A percentile compares a stretch with the other conserved stretches of the same genome.
Evolutionary conservation across 2,329 filamentous ascomycete species (phyloP).

Genomic region (Trichophyton rubrum): DNA sequence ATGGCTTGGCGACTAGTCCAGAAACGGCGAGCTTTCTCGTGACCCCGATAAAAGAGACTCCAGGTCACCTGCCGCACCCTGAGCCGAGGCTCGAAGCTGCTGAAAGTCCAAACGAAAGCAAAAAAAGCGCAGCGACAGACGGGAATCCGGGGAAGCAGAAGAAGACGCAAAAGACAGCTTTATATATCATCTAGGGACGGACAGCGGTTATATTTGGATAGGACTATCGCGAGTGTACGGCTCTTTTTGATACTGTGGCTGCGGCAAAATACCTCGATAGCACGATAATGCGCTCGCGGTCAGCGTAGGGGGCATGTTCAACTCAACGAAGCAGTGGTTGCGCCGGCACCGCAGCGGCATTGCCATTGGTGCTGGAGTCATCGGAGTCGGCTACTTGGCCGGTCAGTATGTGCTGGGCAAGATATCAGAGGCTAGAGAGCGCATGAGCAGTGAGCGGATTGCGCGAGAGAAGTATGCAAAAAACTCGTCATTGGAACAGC

Average conservation of each 20-base stretch:
- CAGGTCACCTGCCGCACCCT: neutral
- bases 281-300: neutral
- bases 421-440: slow-evolving; percentile 84
- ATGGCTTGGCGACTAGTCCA: neutral
- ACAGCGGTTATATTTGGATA: neutral
- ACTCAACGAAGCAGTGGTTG: slow-evolving; percentile 77
- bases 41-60: neutral
- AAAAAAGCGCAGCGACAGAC: neutral
- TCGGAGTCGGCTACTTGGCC: slow-evolving; percentile 82
- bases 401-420: slow-evolving; percentile 87
- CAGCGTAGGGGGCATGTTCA: slow-evolving; percentile 41
- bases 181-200: too few relatives aligned
- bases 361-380: slow-evolving; percentile 72
- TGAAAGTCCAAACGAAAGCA: neutral
- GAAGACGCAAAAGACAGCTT: too few relatives aligned
- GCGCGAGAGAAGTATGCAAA: slow-evolving; percentile 82
- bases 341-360: slow-evolving; percentile 82
- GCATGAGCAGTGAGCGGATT: slow-evolving; percentile 91
- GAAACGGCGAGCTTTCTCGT: neutral
- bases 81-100: neutral
- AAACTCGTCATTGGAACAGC: too few relatives aligned
- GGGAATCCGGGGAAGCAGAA: neutral
- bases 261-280: neutral
- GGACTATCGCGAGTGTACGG: neutral
- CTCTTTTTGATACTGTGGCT: neutral